These are phyloP conservation scores for Suillus plorans DNA, from an alignment of 768 basidiomycete genomes.

Conservation along the genomic window DNA sequence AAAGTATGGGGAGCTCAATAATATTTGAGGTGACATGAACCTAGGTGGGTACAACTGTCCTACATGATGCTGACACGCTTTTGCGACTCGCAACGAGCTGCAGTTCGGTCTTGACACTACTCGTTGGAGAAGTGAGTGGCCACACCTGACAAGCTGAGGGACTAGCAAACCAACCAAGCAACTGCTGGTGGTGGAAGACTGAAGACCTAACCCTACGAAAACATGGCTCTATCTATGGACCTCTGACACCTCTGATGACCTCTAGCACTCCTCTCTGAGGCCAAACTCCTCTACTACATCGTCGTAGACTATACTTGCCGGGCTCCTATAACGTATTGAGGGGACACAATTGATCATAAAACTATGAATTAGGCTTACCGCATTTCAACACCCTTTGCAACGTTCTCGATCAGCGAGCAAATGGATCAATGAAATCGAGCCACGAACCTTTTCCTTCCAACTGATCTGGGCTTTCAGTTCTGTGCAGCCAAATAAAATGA, in stretches of 20 bases:
- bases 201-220: too few relatives aligned
- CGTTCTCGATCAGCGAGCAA: not conserved
- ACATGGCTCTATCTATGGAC: too few relatives aligned
- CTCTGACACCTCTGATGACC: too few relatives aligned
- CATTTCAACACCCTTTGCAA: constrained; percentile 31
- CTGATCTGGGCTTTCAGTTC: constrained; percentile 41
- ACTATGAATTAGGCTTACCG: constrained; percentile 16
- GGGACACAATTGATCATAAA: not conserved
- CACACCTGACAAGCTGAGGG: too few relatives aligned
- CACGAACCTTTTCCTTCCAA: constrained; percentile 37
- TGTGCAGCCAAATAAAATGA: constrained; percentile 37
- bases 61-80: not conserved
- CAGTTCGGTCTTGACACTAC: not conserved
- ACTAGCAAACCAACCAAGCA: too few relatives aligned
- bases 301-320: constrained; percentile 3
- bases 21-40: not conserved
- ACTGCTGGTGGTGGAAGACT: too few relatives aligned
- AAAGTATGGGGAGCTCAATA: not conserved
- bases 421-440: not conserved
- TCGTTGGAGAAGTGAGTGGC: not conserved
- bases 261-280: too few relatives aligned
- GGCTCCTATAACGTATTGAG: not conserved
- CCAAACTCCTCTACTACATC: too few relatives aligned
- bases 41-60: not conserved
- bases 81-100: not conserved